A percentile compares a stretch with the other conserved stretches of the same genome.
phyloP scores from a whole-genome alignment of 805 yeast genomes.

The Cyberlindnera nakhonratchasimensis region DNA sequence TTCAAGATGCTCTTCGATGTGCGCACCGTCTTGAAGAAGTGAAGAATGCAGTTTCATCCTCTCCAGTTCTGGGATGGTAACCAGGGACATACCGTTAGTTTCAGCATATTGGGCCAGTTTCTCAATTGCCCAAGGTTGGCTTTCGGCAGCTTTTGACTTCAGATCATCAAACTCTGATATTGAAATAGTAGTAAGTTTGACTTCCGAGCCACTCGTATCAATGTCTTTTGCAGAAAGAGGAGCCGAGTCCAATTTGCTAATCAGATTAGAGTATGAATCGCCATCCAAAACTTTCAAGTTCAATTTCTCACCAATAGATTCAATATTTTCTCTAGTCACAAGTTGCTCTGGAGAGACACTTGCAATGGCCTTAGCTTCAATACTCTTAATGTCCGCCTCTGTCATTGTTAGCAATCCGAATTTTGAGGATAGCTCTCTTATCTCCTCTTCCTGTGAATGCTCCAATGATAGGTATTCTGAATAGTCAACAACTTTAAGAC shows the following conservation, averaged over 20 bases:
- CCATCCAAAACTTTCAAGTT: conserved; percentile 25
- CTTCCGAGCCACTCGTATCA: conserved; percentile 20
- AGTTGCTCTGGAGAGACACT: conserved; percentile 9
- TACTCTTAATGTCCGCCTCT: conserved; percentile 8
- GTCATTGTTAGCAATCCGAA: conserved; percentile 19
- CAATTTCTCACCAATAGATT: conserved; percentile 10
- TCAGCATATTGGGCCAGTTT: conserved; percentile 2
- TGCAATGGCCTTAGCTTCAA: conserved; percentile 7
- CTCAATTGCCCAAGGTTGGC: neutral
- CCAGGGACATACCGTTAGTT: neutral
- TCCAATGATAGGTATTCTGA: conserved; percentile 15
- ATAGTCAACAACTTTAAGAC: conserved; percentile 25
- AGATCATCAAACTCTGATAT: conserved; percentile 6
- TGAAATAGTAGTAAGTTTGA: conserved; percentile 30
- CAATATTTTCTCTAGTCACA: conserved; percentile 15
- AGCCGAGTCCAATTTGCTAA: conserved; percentile 7
- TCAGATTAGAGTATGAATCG: conserved; percentile 20
- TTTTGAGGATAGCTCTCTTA: conserved; percentile 18
- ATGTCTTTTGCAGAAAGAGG: conserved; percentile 12
- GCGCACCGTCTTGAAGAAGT: neutral
- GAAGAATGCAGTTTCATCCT: conserved; percentile 3
- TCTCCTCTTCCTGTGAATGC: conserved; percentile 15
- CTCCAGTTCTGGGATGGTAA: conserved; percentile 5
- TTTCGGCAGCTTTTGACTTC: conserved; percentile 2
- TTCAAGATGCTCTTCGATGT: conserved; percentile 1